phyloP scores from a whole-genome alignment of 805 yeast genomes.

The Ogataea trehalophila region DNA sequence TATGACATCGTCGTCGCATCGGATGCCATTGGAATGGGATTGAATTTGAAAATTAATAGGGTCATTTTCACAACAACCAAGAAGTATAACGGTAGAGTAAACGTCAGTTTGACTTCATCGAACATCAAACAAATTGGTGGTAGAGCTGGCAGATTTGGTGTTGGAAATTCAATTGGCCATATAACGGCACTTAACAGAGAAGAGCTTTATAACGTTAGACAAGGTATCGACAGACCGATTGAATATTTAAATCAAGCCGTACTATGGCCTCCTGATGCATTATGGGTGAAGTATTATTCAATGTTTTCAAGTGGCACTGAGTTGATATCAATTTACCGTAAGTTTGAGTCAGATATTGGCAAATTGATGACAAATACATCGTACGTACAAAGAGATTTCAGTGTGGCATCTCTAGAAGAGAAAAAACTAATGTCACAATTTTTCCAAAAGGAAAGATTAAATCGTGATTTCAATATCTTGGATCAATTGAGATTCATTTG shows the following conservation, averaged over 20 bases:
- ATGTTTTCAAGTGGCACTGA: conserved; percentile 50
- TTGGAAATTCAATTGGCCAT: conserved; percentile 36
- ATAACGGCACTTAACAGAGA: conserved; percentile 48
- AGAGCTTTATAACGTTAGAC: conserved; percentile 41
- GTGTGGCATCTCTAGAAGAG: conserved; percentile 26
- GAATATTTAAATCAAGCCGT: conserved; percentile 54
- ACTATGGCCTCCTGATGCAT: conserved; percentile 73
- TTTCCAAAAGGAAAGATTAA: conserved; percentile 20
- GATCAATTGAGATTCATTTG: conserved; percentile 36
- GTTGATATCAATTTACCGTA: conserved; percentile 41
- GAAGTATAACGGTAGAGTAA: conserved; percentile 66
- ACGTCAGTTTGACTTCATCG: conserved; percentile 49
- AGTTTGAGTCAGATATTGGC: conserved; percentile 39
- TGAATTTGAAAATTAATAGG: conserved; percentile 78
- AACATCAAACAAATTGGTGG: conserved; percentile 92
- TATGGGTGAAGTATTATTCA: conserved; percentile 64
- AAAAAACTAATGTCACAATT: conserved; percentile 21
- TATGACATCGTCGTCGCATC: conserved; percentile 88
- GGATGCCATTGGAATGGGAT: conserved; percentile 97
- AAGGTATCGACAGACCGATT: conserved; percentile 47
- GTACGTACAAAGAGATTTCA: conserved; percentile 19
- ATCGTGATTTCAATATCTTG: conserved; percentile 22
- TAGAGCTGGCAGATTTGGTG: conserved; percentile 79
- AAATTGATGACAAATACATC: conserved; percentile 15
- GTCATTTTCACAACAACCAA: conserved; percentile 63